Base-by-base conservation (phyloP, 164 flowering plant genomes). In the Vitis rotundifolia region DNA sequence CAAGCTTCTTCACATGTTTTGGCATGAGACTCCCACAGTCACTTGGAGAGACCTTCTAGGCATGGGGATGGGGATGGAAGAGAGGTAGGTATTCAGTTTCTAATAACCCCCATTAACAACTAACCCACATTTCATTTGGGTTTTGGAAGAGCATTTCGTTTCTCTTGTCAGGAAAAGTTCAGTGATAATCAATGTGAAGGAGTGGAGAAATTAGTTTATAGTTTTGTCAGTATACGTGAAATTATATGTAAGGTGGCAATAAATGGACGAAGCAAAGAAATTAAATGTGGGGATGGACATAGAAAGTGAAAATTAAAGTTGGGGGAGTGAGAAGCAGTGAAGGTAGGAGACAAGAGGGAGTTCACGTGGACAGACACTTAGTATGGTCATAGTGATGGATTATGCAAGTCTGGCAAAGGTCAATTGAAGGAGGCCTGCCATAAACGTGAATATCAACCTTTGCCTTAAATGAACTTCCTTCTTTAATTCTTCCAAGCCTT, bases 1-100 rank as follows among this genome's bases (percentile, higher is more conserved):
- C 31, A 70, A 81, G 54, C 66, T 48, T 16, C 59, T 75, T 85
- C 88, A 85, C 82, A 78, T 68, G 86, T 68, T 58, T 69, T 74
- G 75, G 50, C 44, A 5, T 47, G 63, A 65, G 80, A 78, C 68
- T 37, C 59, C 16, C n/a, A 63, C 54, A 64, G 22, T 9, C 16
- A 44, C 31, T 37, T 37, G 44, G 44, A 37, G 44, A 37, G 26
- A 22, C 26, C 26, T 22, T 0, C 26, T 22, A 22, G 26, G 26
- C 26, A 22, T 22, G 26, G 26, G 0, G 26, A 22, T 22, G 26
- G 26, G 26, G 26, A 22, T 0, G 26, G 26, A 22, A 22, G 26
- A 22, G 26, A 22, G 26, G 26, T 0, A 22, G 26, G 26, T 22
- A 22, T 22, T 22, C 26, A 22, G 26, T 22, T 22, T 22, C 26